Conservation (phyloP, 306 rosid species). For the Luffa acutangula region DNA sequence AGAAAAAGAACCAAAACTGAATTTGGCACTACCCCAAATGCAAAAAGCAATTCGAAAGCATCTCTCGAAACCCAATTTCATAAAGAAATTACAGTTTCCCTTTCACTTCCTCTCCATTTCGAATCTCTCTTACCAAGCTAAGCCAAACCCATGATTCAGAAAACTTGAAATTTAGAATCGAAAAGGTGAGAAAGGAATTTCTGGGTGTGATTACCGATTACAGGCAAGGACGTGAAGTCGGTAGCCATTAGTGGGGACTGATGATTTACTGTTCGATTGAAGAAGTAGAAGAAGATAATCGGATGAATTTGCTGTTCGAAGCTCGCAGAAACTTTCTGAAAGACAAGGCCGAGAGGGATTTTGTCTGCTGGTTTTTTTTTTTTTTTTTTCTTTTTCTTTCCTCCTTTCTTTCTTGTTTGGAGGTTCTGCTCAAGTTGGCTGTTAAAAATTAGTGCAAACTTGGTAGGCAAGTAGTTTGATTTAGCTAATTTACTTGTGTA, state of each 20-base stretch:
- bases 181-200: background rate
- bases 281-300: background rate
- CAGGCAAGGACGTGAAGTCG: conserved; percentile 61
- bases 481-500: too few relatives aligned
- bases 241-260: conserved; percentile 37
- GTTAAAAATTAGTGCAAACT: too few relatives aligned
- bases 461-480: too few relatives aligned
- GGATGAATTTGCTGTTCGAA: background rate
- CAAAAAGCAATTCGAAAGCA: background rate
- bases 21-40: background rate
- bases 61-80: background rate
- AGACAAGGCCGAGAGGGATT: background rate
- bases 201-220: conserved; percentile 40
- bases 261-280: background rate
- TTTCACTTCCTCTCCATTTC: background rate
- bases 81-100: background rate
- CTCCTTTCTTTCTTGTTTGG: too few relatives aligned
- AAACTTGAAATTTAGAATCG: background rate
- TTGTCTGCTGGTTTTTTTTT: too few relatives aligned
- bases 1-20: background rate
- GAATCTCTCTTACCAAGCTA: background rate
- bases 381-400: too few relatives aligned
- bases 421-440: too few relatives aligned
- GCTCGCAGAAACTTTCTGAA: background rate
- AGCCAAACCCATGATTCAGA: background rate